These are phyloP conservation scores for Claviceps citrina DNA, from an alignment of 2,329 filamentous ascomycete species.

Conservation along the genomic window DNA sequence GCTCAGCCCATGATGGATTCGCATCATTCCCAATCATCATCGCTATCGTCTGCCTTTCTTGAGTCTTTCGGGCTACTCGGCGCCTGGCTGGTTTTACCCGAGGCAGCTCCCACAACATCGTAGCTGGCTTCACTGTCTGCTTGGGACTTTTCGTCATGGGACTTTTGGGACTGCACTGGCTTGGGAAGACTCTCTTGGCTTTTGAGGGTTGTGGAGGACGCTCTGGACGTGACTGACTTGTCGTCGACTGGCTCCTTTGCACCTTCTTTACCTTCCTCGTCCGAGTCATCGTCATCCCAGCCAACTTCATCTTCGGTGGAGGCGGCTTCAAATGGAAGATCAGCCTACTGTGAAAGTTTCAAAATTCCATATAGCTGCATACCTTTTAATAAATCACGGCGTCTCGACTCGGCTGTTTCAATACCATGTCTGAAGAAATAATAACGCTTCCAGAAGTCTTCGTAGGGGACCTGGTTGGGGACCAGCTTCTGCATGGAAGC, in stretches of 20 bases:
- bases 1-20: not conserved
- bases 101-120: constrained; percentile 70
- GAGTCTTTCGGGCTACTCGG: constrained; percentile 49
- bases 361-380: not conserved
- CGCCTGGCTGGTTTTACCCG: constrained; percentile 62
- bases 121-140: constrained; percentile 93
- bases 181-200: constrained; percentile 39
- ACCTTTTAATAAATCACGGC: constrained; percentile 87
- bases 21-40: constrained; percentile 10
- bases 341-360: constrained; percentile 5
- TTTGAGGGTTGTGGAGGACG: constrained; percentile 46
- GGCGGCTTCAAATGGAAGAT: constrained; percentile 34
- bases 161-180: constrained; percentile 50
- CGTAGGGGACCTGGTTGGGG: constrained; percentile 81
- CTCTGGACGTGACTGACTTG: constrained; percentile 32
- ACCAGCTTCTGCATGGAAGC: constrained; percentile 89
- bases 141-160: constrained; percentile 78
- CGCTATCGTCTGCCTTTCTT: constrained; percentile 32
- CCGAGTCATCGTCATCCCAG: constrained; percentile 55
- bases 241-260: constrained; percentile 11
- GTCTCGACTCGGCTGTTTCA: constrained; percentile 78
- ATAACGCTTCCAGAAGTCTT: constrained; percentile 83
- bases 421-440: constrained; percentile 89
- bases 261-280: constrained; percentile 24
- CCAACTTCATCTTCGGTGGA: constrained; percentile 55